A percentile compares a stretch with the other conserved stretches of the same genome.
phyloP scores from a whole-genome alignment of 495 filamentous ascomycete species.

The Daldinia concentrica region DNA sequence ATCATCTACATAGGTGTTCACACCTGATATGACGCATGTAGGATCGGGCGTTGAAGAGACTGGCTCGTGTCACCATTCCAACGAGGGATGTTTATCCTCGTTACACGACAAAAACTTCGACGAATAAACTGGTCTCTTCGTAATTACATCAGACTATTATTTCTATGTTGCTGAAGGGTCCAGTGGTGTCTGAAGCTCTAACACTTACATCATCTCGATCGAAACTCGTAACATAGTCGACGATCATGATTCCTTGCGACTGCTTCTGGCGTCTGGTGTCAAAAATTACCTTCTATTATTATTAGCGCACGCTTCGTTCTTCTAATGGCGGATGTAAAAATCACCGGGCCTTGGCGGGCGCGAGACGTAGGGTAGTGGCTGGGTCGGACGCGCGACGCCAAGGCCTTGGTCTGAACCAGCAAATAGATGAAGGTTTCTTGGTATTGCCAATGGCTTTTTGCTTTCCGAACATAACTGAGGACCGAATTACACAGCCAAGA shows the following conservation, averaged over 20 bases:
- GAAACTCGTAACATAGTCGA: not conserved
- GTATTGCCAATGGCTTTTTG: slow-evolving; percentile 43
- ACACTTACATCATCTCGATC: slow-evolving; percentile 38
- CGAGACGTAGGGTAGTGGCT: slow-evolving; percentile 21
- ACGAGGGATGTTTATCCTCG: slow-evolving; percentile 25
- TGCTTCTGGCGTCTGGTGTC: slow-evolving; percentile 10
- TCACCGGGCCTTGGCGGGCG: slow-evolving; percentile 29
- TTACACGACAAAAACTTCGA: slow-evolving; percentile 9
- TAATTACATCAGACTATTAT: slow-evolving; percentile 1
- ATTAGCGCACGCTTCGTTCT: slow-evolving; percentile 32
- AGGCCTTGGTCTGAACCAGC: slow-evolving; percentile 38
- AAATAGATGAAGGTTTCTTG: slow-evolving; percentile 42
- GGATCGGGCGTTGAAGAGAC: slow-evolving; percentile 29
- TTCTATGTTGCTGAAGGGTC: slow-evolving; percentile 3
- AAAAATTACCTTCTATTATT: slow-evolving; percentile 19
- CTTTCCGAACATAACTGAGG: slow-evolving; percentile 26
- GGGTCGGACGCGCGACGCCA: slow-evolving; percentile 28
- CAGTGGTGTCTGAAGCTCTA: not conserved
- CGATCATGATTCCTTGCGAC: slow-evolving; percentile 20
- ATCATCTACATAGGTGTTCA: slow-evolving; percentile 3
- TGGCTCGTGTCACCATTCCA: slow-evolving; percentile 40
- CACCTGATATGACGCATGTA: slow-evolving; percentile 33
- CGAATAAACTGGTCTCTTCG: slow-evolving; percentile 16
- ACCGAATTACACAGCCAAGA: slow-evolving; percentile 40
- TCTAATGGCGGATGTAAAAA: slow-evolving; percentile 23